Evolutionary conservation across 2,329 filamentous ascomycete genomes (phyloP), one percentile per base, ranked within the genome.

Genomic region (Bipolaris victoriae): DNA sequence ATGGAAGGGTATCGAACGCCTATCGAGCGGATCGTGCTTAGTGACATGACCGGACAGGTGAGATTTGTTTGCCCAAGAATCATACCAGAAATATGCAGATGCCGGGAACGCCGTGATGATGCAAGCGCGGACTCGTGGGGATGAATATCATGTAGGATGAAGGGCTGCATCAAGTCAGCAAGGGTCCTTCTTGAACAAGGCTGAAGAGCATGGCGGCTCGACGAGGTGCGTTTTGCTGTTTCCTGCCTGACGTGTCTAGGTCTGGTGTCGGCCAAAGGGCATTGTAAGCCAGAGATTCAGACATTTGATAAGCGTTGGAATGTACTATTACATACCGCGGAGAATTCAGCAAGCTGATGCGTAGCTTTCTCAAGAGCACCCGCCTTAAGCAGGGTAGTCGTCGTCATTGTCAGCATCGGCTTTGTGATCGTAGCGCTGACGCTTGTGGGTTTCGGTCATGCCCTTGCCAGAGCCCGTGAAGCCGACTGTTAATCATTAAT

Each of bases 391-490:
- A 11, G 35, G 37, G 16, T 57, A 61, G 50, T 71, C 63, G 18
- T 66, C 63, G 47, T 70, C 66, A 18, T 66, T 61, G 18, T 70
- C 70, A 10, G 63, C 67, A 43, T 71, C 71, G 41, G 62, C 67
- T 59, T 73, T 74, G 77, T 96, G 96, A 65, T 95, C 88, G 73
- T 97, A 92, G 69, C 92, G 89, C 74, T 86, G 89, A 71, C 93
- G 85, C 61, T 88, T 87, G 46, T 87, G 86, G 74, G 97, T 95
- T 78, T 97, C 97, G 68, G 92, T 90, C 95, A 98, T 98, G 65
- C 90, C 85, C 78, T 97, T 92, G 58, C 95, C 95, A 52, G 93
- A 97, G 61, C 95, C 95, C 7, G 92, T 97, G 73, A 99, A 97
- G 33, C 95, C 95, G 72, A 99, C 95, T 97, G 65, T 59, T 18